A percentile compares a stretch with the other conserved stretches of the same genome.
These are phyloP conservation scores for Plasmodium gaboni DNA, from an alignment of 169 alveolate species.

Conservation along the genomic window DNA sequence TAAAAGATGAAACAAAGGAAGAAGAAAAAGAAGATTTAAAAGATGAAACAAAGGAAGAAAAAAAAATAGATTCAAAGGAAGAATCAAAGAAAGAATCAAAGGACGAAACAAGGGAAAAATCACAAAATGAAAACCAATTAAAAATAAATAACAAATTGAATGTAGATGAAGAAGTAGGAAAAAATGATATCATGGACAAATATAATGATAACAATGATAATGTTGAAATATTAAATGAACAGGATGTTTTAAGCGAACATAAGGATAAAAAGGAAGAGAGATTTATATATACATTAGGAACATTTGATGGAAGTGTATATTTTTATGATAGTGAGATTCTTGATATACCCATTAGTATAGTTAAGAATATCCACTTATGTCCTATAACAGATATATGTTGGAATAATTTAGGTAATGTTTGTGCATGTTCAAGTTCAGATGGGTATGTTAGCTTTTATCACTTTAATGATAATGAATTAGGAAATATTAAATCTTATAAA, in stretches of 20 bases:
- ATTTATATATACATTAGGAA: constrained; percentile 89
- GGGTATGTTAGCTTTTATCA: constrained; percentile 92
- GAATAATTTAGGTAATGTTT: constrained; percentile 92
- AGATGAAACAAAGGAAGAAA: background rate
- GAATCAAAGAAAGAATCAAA: background rate
- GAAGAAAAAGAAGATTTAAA: background rate
- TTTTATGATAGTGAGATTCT: constrained; percentile 90
- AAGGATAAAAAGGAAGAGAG: constrained; percentile 85
- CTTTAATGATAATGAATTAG: constrained; percentile 91
- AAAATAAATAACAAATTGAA: constrained; percentile 32
- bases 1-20: constrained; percentile 6
- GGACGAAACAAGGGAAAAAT: background rate
- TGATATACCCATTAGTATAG: constrained; percentile 91
- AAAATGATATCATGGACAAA: background rate
- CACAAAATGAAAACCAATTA: constrained; percentile 12
- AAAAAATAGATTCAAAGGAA: background rate
- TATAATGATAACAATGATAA: background rate
- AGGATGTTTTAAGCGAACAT: constrained; percentile 77
- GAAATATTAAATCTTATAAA: constrained; percentile 78
- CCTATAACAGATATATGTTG: constrained; percentile 95
- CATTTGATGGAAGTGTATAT: constrained; percentile 91
- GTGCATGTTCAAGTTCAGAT: constrained; percentile 94
- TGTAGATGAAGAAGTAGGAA: constrained; percentile 43
- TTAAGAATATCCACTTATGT: constrained; percentile 93
- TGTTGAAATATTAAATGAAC: constrained; percentile 54